Conservation (phyloP, 2,329 filamentous ascomycete genomes). For the Nothophoma quercina region DNA sequence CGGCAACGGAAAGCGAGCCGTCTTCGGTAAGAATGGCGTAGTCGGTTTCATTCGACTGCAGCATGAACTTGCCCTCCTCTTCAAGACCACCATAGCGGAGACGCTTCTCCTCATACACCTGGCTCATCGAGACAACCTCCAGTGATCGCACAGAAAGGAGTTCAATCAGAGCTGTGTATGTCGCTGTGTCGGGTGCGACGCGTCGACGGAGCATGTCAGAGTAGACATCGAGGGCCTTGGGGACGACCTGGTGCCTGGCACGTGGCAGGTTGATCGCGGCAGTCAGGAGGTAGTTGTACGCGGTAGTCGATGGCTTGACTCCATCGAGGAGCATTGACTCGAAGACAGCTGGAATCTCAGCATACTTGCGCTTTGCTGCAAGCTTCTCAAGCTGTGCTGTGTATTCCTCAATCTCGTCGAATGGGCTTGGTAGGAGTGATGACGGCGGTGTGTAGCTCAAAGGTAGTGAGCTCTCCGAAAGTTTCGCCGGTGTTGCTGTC, state of each 20-base stretch:
- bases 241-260: constrained; percentile 82
- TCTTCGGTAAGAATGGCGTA: constrained; percentile 87
- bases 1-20: constrained; percentile 81
- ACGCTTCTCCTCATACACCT: constrained; percentile 80
- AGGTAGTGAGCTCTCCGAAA: constrained; percentile 37
- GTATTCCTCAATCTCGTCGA: constrained; percentile 71
- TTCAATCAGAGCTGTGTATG: constrained; percentile 86
- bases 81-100: constrained; percentile 85
- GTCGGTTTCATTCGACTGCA: constrained; percentile 86
- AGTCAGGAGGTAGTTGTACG: constrained; percentile 91
- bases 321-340: constrained; percentile 87
- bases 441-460: constrained; percentile 43
- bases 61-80: constrained; percentile 83
- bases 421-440: constrained; percentile 67
- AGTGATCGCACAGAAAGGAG: constrained; percentile 82
- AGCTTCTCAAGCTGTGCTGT: constrained; percentile 81
- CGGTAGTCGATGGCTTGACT: constrained; percentile 78
- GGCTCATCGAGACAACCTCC: constrained; percentile 77
- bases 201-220: constrained; percentile 92
- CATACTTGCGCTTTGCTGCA: constrained; percentile 74
- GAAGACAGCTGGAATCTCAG: constrained; percentile 89
- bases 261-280: constrained; percentile 84
- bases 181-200: constrained; percentile 81
- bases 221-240: constrained; percentile 93
- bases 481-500: constrained; percentile 42